These are phyloP conservation scores for Alternaria sp. DNA, from an alignment of 2,329 filamentous ascomycete species.

Conservation along the genomic window DNA sequence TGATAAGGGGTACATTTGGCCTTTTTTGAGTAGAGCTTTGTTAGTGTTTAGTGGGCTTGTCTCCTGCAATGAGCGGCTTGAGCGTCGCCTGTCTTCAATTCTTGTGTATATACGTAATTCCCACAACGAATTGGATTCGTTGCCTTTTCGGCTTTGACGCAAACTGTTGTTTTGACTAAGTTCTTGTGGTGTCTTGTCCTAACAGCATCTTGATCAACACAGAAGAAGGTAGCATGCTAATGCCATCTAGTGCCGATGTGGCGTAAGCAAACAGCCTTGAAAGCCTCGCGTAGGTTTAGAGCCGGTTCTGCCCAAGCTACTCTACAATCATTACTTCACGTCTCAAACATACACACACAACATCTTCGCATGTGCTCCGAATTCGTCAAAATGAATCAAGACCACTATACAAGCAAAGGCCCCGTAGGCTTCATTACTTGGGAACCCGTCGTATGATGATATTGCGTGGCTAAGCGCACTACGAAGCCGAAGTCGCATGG, in stretches of 20 bases:
- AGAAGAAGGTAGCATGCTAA: background rate
- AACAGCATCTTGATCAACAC: background rate
- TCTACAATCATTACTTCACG: background rate
- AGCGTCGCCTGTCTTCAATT: slow-evolving; percentile 21
- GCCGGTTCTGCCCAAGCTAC: background rate
- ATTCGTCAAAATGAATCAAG: background rate
- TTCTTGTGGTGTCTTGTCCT: background rate
- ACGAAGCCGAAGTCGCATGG: background rate
- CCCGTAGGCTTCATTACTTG: background rate
- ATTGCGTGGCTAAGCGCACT: background rate
- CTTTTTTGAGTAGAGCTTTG: slow-evolving; percentile 2
- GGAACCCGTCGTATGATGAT: background rate
- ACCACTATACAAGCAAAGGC: background rate
- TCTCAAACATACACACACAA: background rate
- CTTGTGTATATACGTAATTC: slow-evolving; percentile 26
- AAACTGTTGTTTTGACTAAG: background rate
- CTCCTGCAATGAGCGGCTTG: slow-evolving; percentile 12
- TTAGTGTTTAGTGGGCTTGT: slow-evolving; percentile 20
- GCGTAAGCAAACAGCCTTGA: background rate
- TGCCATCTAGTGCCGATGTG: background rate
- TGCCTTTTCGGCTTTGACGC: slow-evolving; percentile 10
- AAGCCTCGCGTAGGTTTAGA: background rate
- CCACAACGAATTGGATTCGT: slow-evolving; percentile 11
- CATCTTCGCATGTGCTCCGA: background rate
- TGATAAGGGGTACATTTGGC: background rate